Base-by-base conservation (phyloP, 371 early-diverging fungal species). In the Spiromyces aspiralis region DNA sequence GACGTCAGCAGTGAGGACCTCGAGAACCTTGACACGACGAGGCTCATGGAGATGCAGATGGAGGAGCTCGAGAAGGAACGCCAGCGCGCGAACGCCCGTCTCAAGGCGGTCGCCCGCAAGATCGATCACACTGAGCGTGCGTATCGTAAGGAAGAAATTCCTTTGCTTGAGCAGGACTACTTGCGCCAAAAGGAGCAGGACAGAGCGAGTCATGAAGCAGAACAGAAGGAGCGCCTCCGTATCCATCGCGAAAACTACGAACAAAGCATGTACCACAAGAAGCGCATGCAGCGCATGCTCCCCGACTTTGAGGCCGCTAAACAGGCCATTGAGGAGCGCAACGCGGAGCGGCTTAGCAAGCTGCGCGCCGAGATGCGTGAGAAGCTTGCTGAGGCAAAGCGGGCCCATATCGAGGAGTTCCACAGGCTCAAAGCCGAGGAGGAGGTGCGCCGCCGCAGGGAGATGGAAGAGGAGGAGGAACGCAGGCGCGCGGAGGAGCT, bases 91-190 rank as follows among this genome's bases (percentile, higher is more conserved):
- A 74, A 80, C 51, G 65, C 77, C 43, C 79, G 83, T 55, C 73
- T 87, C 53, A 80, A 77, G 70, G 65, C 78, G 27, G 69, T 87
- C 50, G 72, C 75, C 56, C 86, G 87, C 61, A 79, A 84, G 58
- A 54, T 86, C 28, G 98, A 98, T 67, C 89, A 92, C 64, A 70
- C 81, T n/a, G 95, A 94, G 70, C 90, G 98, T 66, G 98, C 96
- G n/a, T 84, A 74, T 70, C 89, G 97, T 56, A 77, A 81, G 68
- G 85, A 84, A 59, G 98, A 98, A 75, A 84, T 84, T 56, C 90
- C 96, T 24, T 70, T 95, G 19, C 76, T 95, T 50, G 82, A 78
- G 35, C 77, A 83, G 60, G 96, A 95, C 68, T 94, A 90, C 62
- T 89, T 86, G 50, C 72, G 75, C 27, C 95, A 96, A 70, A 84